Evolutionary conservation across 768 basidiomycete genomes (phyloP).

Genomic region (Tylopilus rubrobrunneus): DNA sequence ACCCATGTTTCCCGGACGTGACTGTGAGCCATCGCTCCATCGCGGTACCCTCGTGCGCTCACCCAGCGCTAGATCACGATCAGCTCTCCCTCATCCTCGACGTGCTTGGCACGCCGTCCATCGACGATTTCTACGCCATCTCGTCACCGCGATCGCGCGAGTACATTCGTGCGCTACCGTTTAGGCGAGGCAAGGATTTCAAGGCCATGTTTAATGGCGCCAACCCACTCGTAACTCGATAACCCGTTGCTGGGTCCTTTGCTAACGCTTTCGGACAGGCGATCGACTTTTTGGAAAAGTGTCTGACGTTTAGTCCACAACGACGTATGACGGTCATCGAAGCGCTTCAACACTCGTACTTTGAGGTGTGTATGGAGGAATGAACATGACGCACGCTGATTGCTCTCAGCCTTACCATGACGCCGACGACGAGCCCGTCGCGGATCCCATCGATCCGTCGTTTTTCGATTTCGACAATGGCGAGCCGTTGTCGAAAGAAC

Average conservation of each 20-base stretch:
- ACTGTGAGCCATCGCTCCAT: slow-evolving; percentile 47
- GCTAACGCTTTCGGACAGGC: slow-evolving; percentile 37
- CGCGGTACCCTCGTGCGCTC: not conserved
- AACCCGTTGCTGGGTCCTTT: too few relatives aligned
- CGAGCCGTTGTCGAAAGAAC: slow-evolving; percentile 57
- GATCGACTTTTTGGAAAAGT: slow-evolving; percentile 75
- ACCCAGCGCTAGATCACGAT: slow-evolving; percentile 61
- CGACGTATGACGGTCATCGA: slow-evolving; percentile 85
- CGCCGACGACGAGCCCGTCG: slow-evolving; percentile 82
- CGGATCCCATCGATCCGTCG: slow-evolving; percentile 66
- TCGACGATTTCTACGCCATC: slow-evolving; percentile 95
- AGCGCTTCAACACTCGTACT: slow-evolving; percentile 85
- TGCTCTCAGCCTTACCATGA: slow-evolving; percentile 71
- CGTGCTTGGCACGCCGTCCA: slow-evolving; percentile 84
- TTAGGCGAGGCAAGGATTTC: slow-evolving; percentile 77
- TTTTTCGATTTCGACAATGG: slow-evolving; percentile 86
- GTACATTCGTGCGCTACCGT: slow-evolving; percentile 85
- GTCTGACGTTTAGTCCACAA: slow-evolving; percentile 81
- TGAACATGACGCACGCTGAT: too few relatives aligned
- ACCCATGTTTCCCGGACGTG: slow-evolving; percentile 92
- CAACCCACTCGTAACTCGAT: slow-evolving; percentile 48
- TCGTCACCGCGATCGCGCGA: slow-evolving; percentile 76
- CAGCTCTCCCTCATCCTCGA: slow-evolving; percentile 92
- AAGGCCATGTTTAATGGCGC: slow-evolving; percentile 68
- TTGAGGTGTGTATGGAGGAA: slow-evolving; percentile 49